A percentile compares a stretch with the other conserved stretches of the same genome.
These are phyloP conservation scores for Bondarzewia mesenterica DNA, from an alignment of 1,284 basidiomycete species.

Conservation along the genomic window DNA sequence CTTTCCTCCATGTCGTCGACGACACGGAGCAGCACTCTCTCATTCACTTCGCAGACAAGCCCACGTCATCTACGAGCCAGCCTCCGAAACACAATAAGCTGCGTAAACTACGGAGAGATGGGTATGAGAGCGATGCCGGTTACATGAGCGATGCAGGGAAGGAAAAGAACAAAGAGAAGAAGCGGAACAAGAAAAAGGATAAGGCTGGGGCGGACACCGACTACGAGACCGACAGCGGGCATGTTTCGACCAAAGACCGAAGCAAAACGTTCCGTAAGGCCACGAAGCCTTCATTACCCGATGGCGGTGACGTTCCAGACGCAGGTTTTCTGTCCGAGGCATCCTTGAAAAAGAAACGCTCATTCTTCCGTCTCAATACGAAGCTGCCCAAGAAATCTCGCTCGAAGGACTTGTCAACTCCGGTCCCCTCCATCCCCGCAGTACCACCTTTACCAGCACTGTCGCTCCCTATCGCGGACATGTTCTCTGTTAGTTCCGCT, in stretches of 20 bases:
- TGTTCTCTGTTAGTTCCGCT: conserved; percentile 30
- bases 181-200: conserved; percentile 15
- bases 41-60: conserved; percentile 12
- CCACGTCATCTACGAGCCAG: conserved; percentile 7
- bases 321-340: conserved; percentile 31
- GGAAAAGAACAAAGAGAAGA: conserved; percentile 19
- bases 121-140: conserved; percentile 48
- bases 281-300: conserved; percentile 28
- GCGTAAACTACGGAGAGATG: conserved; percentile 33
- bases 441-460: conserved; percentile 25
- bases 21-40: neutral
- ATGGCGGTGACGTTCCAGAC: conserved; percentile 23
- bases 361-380: conserved; percentile 26
- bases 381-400: conserved; percentile 21
- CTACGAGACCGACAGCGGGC: conserved; percentile 25
- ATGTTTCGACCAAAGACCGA: conserved; percentile 24
- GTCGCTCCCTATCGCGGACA: conserved; percentile 43
- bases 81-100: conserved; percentile 24
- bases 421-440: conserved; percentile 9
- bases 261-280: conserved; percentile 16
- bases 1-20: conserved; percentile 11
- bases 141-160: conserved; percentile 34
- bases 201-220: conserved; percentile 17
- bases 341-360: conserved; percentile 16
- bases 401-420: conserved; percentile 9